Evolutionary conservation across 352 stramenopile genomes (phyloP).

Genomic region (Thraustotheca clavata): DNA sequence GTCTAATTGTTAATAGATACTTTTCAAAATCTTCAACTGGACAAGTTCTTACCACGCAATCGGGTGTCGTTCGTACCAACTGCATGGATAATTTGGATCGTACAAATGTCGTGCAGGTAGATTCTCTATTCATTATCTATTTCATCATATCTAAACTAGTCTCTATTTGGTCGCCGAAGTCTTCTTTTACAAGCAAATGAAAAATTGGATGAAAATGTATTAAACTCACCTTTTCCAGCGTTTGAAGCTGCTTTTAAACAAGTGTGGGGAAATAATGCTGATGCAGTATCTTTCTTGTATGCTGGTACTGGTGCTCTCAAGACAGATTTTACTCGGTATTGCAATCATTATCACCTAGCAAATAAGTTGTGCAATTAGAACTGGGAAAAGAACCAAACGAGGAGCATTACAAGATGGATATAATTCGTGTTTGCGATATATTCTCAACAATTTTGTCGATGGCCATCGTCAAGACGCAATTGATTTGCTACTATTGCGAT

Average conservation of each 20-base stretch:
- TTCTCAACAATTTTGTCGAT: conserved; percentile 96
- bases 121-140: neutral
- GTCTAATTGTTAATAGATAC: conserved; percentile 28
- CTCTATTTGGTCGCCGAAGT: conserved; percentile 85
- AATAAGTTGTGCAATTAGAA: conserved; percentile 30
- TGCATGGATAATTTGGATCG: conserved; percentile 98
- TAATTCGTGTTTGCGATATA: conserved; percentile 92
- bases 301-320: conserved; percentile 93
- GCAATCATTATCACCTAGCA: neutral
- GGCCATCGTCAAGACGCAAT: conserved; percentile 90
- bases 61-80: conserved; percentile 93
- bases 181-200: conserved; percentile 82
- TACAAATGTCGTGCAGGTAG: conserved; percentile 69
- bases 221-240: conserved; percentile 49
- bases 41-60: conserved; percentile 60
- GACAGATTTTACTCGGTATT: conserved; percentile 88
- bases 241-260: conserved; percentile 78
- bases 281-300: conserved; percentile 92
- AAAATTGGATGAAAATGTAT: conserved; percentile 56
- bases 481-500: conserved; percentile 82
- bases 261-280: conserved; percentile 94
- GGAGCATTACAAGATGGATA: conserved; percentile 92
- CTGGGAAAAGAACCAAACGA: conserved; percentile 88
- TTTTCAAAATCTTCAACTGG: conserved; percentile 48
- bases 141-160: conserved; percentile 49